phyloP scores from a whole-genome alignment of 306 rosid genomes.

The Corylus avellana region DNA sequence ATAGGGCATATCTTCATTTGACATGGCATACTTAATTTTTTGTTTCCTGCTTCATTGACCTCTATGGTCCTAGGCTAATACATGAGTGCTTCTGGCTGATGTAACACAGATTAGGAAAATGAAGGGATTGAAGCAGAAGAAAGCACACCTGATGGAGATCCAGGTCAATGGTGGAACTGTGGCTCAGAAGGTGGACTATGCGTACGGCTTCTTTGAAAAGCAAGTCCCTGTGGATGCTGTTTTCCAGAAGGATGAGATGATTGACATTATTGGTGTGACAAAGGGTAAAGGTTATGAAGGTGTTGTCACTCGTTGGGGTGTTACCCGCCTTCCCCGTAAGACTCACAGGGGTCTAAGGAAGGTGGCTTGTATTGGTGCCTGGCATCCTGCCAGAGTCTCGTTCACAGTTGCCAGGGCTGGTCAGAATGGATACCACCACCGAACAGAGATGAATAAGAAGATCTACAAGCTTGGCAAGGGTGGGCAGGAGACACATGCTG shows the following conservation, averaged over 20 bases:
- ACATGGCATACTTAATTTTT: not conserved
- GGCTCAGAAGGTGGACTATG: slow-evolving; percentile 77
- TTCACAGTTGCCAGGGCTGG: slow-evolving; percentile 94
- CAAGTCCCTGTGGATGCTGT: slow-evolving; percentile 84
- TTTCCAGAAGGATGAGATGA: slow-evolving; percentile 93
- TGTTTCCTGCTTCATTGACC: not conserved
- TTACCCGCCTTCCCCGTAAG: slow-evolving; percentile 87
- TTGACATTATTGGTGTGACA: slow-evolving; percentile 81
- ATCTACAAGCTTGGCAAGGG: slow-evolving; percentile 70
- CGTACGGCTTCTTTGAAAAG: slow-evolving; percentile 72
- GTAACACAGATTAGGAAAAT: slow-evolving; percentile 65
- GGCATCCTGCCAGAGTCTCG: slow-evolving; percentile 95
- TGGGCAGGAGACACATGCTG: slow-evolving; percentile 64
- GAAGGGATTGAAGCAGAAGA: slow-evolving; percentile 91
- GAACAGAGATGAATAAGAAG: slow-evolving; percentile 86
- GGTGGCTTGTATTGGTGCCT: slow-evolving; percentile 95
- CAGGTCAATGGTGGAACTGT: slow-evolving; percentile 79
- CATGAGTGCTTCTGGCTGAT: not conserved
- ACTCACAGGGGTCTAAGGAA: slow-evolving; percentile 89
- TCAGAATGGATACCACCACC: slow-evolving; percentile 86
- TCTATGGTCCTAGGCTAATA: not conserved
- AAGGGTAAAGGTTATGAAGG: slow-evolving; percentile 94
- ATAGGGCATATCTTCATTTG: not conserved
- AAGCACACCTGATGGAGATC: slow-evolving; percentile 87
- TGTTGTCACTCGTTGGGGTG: slow-evolving; percentile 93